Percentiles rank a stretch among this genome's conserved stretches.
Conservation (phyloP, 352 stramenopile species). For the Globisporangium apiculatum region DNA sequence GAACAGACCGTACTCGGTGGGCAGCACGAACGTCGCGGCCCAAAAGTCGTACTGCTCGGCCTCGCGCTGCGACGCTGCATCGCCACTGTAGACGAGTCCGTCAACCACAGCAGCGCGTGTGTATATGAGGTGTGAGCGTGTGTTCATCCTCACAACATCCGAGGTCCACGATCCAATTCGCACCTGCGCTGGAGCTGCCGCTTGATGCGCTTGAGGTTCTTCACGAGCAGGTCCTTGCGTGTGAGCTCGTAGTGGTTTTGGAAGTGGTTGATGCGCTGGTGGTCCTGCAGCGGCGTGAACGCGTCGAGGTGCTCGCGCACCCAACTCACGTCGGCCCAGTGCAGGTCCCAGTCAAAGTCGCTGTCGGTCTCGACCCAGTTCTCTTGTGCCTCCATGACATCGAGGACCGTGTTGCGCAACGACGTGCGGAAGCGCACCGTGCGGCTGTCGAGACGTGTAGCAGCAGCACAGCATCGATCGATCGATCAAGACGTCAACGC, state of each 20-base stretch:
- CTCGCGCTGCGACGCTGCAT: slow-evolving; percentile 23
- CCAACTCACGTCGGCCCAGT: slow-evolving; percentile 84
- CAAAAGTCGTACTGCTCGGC: slow-evolving; percentile 56
- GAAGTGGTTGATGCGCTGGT: slow-evolving; percentile 88
- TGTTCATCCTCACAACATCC: too few species aligned
- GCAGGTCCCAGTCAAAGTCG: slow-evolving; percentile 74
- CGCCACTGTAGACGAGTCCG: slow-evolving; percentile 16
- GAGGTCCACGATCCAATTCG: neutral
- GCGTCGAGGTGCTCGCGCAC: slow-evolving; percentile 68
- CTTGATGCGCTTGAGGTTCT: slow-evolving; percentile 91
- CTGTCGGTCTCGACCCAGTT: slow-evolving; percentile 72
- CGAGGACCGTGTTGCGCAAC: slow-evolving; percentile 72
- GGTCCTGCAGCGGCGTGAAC: slow-evolving; percentile 53
- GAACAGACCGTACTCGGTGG: slow-evolving; percentile 83
- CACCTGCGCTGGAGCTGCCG: slow-evolving; percentile 68
- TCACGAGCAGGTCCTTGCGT: slow-evolving; percentile 84
- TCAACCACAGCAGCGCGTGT: too few species aligned
- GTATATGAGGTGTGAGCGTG: slow-evolving; percentile 1
- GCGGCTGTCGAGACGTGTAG: slow-evolving; percentile 2
- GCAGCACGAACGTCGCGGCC: slow-evolving; percentile 79
- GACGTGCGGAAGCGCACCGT: slow-evolving; percentile 51
- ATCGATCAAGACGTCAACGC: too few species aligned
- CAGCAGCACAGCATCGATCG: too few species aligned
- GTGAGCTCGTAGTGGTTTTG: slow-evolving; percentile 92
- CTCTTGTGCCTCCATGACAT: slow-evolving; percentile 51